Evolutionary conservation across 1,284 basidiomycete genomes (phyloP).

Genomic region (Grifola frondosa): DNA sequence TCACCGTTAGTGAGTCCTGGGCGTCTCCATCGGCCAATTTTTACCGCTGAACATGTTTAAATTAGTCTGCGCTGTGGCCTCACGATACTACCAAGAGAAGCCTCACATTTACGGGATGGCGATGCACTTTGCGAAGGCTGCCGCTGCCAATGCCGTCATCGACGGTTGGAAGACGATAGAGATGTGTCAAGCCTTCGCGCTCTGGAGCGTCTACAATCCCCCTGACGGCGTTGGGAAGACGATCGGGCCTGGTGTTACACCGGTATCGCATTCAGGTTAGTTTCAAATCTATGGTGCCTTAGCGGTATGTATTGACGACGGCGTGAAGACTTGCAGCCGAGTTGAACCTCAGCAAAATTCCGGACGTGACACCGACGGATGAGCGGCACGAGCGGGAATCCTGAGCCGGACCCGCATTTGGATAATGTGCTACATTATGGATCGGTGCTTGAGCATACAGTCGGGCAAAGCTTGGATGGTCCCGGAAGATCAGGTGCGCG

Average conservation of each 20-base stretch:
- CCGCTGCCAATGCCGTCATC: conserved; percentile 35
- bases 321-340: conserved; percentile 40
- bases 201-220: conserved; percentile 33
- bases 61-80: conserved; percentile 38
- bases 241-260: conserved; percentile 36
- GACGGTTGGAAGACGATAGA: conserved; percentile 38
- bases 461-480: conserved; percentile 47
- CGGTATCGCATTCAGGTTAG: conserved; percentile 31
- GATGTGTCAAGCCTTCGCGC: conserved; percentile 35
- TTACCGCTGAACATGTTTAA: neutral
- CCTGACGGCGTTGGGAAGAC: conserved; percentile 34
- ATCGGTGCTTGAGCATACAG: conserved; percentile 43
- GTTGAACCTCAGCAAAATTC: conserved; percentile 43
- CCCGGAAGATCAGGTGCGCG: conserved; percentile 39
- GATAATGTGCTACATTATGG: conserved; percentile 47
- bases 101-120: conserved; percentile 36
- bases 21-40: neutral
- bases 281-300: neutral
- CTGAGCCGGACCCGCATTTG: conserved; percentile 47
- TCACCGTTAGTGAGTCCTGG: conserved; percentile 36
- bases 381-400: conserved; percentile 43
- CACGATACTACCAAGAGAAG: conserved; percentile 36
- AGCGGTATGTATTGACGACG: neutral
- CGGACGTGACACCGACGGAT: conserved; percentile 31
- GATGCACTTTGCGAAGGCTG: conserved; percentile 37